These are phyloP conservation scores for Diplodia intermedia DNA, from an alignment of 2,329 filamentous ascomycete genomes.

Conservation along the genomic window DNA sequence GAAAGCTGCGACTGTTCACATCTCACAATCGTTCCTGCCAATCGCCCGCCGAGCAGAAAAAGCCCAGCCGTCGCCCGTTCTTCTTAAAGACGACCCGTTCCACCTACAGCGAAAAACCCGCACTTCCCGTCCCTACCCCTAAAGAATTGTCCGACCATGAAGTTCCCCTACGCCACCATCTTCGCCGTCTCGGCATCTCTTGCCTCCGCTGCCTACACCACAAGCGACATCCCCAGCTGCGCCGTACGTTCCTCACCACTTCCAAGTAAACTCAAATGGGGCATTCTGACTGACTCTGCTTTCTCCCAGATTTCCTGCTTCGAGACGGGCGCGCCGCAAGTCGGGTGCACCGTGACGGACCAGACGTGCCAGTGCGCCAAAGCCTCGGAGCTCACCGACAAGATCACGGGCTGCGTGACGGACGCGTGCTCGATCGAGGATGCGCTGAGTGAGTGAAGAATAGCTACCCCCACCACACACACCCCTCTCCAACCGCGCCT, in stretches of 20 bases:
- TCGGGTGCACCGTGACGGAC: slow-evolving; percentile 57
- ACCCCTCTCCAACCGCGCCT: neutral
- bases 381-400: slow-evolving; percentile 45
- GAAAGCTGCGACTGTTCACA: slow-evolving; percentile 6
- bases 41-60: neutral
- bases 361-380: slow-evolving; percentile 60
- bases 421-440: slow-evolving; percentile 48
- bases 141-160: slow-evolving; percentile 9
- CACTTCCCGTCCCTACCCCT: neutral
- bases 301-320: slow-evolving; percentile 55
- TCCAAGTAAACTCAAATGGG: neutral
- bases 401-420: slow-evolving; percentile 52
- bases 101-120: neutral
- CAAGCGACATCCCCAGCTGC: slow-evolving; percentile 41
- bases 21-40: slow-evolving; percentile 16
- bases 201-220: slow-evolving; percentile 27
- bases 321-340: slow-evolving; percentile 54
- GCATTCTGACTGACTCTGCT: neutral
- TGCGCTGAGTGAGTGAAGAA: slow-evolving; percentile 46
- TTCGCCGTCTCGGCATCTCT: slow-evolving; percentile 27
- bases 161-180: slow-evolving; percentile 14
- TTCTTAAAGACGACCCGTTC: neutral
- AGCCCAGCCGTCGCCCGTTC: neutral
- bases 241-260: slow-evolving; percentile 41
- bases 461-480: neutral